These are phyloP conservation scores for Rauvolfia tetraphylla DNA, from an alignment of 257 asterid genomes.

Conservation along the genomic window DNA sequence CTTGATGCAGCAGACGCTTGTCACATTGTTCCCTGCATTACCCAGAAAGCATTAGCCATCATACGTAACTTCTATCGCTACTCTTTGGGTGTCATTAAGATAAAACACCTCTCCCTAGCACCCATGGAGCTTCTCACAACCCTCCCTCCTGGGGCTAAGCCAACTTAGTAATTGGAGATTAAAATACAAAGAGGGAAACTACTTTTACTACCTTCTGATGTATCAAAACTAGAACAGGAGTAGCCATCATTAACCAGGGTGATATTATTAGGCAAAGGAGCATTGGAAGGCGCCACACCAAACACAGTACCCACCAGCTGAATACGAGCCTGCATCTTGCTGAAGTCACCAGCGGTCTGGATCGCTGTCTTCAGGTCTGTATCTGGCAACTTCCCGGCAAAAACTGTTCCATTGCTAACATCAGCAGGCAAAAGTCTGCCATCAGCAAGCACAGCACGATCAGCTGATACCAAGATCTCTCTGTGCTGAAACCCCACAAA, in stretches of 20 bases:
- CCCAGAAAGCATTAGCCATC: not conserved
- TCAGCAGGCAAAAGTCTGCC: constrained; percentile 51
- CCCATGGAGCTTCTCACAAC: not conserved
- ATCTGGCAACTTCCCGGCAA: constrained; percentile 41
- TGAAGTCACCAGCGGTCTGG: constrained; percentile 56
- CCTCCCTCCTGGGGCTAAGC: not conserved
- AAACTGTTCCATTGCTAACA: constrained; percentile 53
- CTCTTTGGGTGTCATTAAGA: no score
- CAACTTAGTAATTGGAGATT: not conserved
- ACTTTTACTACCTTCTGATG: constrained; percentile 40
- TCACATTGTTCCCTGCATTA: constrained; percentile 31
- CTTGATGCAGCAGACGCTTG: constrained; percentile 43
- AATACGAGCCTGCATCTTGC: constrained; percentile 49
- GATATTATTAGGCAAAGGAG: constrained; percentile 50
- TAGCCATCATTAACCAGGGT: constrained; percentile 60
- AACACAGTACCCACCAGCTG: constrained; percentile 59
- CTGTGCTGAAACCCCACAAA: constrained; percentile 60
- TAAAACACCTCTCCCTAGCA: no score
- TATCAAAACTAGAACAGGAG: constrained; percentile 29
- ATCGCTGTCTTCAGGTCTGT: constrained; percentile 54
- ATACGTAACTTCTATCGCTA: no score
- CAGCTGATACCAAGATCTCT: constrained; percentile 54
- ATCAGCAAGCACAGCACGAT: constrained; percentile 51
- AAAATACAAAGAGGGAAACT: not conserved
- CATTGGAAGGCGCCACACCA: constrained; percentile 41